Evolutionary conservation across 2,329 filamentous ascomycete species (phyloP).

Genomic region (Gaeumannomyces sp.): DNA sequence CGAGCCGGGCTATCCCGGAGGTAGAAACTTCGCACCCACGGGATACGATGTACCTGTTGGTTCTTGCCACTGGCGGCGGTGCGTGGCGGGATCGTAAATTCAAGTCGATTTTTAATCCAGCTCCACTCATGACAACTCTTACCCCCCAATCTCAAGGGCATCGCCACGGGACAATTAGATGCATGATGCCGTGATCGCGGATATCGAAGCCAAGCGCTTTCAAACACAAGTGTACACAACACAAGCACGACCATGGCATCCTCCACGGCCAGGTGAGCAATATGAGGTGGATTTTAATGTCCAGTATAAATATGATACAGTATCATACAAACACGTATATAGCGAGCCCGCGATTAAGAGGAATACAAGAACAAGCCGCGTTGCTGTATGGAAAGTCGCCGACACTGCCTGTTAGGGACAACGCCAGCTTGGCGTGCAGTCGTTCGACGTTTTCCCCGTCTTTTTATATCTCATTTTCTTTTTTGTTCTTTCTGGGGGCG

Average conservation of each 20-base stretch:
- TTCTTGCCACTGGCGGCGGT: neutral
- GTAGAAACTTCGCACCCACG: neutral
- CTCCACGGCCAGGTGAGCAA: too few species aligned
- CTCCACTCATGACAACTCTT: neutral
- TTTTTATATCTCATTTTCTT: neutral
- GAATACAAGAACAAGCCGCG: neutral
- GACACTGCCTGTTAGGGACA: neutral
- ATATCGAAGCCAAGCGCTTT: too few species aligned
- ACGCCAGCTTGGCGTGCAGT: neutral
- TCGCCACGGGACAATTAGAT: neutral
- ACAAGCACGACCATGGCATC: too few species aligned
- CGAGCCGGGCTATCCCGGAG: neutral
- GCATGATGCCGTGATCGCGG: neutral
- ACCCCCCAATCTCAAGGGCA: too few species aligned
- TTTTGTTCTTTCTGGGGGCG: slow-evolving; percentile 10
- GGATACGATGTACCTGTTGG: neutral
- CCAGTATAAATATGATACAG: neutral
- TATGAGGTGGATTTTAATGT: neutral
- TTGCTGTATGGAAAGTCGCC: neutral
- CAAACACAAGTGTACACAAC: too few species aligned
- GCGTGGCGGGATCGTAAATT: neutral
- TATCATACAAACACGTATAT: neutral
- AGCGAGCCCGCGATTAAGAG: neutral
- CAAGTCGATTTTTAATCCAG: neutral
- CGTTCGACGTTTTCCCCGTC: neutral